Base-by-base conservation (phyloP, 257 asterid species). In the Salvia rosmarinus region DNA sequence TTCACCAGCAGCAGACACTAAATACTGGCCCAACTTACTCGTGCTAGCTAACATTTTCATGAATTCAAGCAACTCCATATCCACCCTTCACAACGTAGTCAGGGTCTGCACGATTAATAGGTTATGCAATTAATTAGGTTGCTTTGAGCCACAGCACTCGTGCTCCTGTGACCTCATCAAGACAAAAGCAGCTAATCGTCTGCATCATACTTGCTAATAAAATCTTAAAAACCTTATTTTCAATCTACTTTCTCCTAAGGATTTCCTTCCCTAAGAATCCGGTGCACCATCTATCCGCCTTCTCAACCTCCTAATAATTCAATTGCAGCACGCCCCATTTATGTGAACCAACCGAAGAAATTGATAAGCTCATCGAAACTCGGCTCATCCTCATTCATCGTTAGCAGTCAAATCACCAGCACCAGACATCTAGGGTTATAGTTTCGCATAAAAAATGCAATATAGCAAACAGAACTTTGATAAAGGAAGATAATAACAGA, bases 341-440 rank as follows among this genome's bases (percentile, higher is more conserved):
- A 40, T 14, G 8, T 14, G n/a, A 14, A 42, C 30, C 25, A 32
- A 70, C 19, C 68, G 16, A 65, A 56, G 20, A 9, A 44, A n/a
- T 42, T 37, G 10, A 10, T 64, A 55, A 23, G 39, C 58, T 30
- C 32, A 67, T 71, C 37, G n/a, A 12, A 46, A 46, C 57, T 61
- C 58, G 5, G 58, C 37, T 49, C 64, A 35, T 67, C 23, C 21
- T 32, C 55, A 68, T 39, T 67, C 64, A 19, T 7, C 39, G 59
- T 11, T 54, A 3, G 34, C 50, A 8, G 28, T 20, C 37, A 66
- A 55, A 64, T 43, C 72, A 30, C 37, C 37, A 32, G 37, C 37
- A 32, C 20, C 17, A 50, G 56, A 47, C 43, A 62, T 64, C 69
- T 16, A 58, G 56, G 63, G 35, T 57, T 40, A 67, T 46, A 66